phyloP scores from a whole-genome alignment of 225 moss, liverwort and hornwort species.

The Ulota crispa region DNA sequence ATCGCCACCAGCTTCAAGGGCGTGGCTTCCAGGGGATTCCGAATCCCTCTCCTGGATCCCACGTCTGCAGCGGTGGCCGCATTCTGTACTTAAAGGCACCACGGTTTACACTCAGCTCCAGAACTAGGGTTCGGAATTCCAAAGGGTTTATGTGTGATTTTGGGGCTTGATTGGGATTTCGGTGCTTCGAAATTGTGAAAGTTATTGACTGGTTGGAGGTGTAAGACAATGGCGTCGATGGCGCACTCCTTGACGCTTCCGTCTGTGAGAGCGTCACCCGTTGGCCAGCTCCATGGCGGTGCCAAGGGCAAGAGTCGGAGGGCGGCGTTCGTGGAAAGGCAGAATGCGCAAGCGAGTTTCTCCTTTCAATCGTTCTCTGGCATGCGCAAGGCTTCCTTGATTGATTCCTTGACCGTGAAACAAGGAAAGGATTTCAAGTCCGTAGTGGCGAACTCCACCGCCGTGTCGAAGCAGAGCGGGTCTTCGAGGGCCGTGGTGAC shows the following conservation, averaged over 20 bases:
- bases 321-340: slow-evolving; percentile 33
- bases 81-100: neutral
- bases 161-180: neutral
- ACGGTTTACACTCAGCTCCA: neutral
- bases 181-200: neutral
- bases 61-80: neutral
- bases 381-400: slow-evolving; percentile 57
- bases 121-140: slow-evolving; percentile 26
- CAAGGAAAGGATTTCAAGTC: slow-evolving; percentile 67
- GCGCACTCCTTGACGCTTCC: slow-evolving; percentile 58
- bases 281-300: slow-evolving; percentile 48
- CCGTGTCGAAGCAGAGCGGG: slow-evolving; percentile 21
- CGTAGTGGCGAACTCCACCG: slow-evolving; percentile 50
- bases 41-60: neutral
- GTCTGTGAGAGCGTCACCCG: slow-evolving; percentile 36
- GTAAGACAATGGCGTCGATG: slow-evolving; percentile 55
- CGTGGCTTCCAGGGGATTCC: slow-evolving; percentile 6
- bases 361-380: slow-evolving; percentile 63
- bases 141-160: neutral
- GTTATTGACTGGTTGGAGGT: neutral
- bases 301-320: slow-evolving; percentile 45
- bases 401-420: slow-evolving; percentile 52
- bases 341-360: slow-evolving; percentile 35
- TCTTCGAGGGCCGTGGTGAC: slow-evolving; percentile 61
- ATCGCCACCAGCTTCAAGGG: neutral